phyloP scores from a whole-genome alignment of 2,329 filamentous ascomycete genomes.

The Penicillium thymicola region DNA sequence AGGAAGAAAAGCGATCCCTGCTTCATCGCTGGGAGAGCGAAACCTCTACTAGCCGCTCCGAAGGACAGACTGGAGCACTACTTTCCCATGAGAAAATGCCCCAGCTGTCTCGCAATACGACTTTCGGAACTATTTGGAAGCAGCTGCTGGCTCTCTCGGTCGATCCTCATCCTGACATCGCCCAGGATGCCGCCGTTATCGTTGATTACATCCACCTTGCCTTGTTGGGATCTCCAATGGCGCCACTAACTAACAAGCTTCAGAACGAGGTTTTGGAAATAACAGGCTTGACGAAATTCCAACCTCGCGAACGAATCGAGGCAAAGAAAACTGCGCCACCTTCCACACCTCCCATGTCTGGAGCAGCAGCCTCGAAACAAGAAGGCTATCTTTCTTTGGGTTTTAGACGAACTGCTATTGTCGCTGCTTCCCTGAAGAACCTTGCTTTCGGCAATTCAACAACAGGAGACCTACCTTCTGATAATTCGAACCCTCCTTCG shows the following conservation, averaged over 20 bases:
- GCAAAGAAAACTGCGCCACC: constrained; percentile 38
- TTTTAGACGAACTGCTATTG: constrained; percentile 61
- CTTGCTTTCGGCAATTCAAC: constrained; percentile 52
- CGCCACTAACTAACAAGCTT: constrained; percentile 64
- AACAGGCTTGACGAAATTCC: constrained; percentile 39
- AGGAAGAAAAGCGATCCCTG: constrained; percentile 74
- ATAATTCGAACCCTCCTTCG: constrained; percentile 27
- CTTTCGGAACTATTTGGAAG: constrained; percentile 93
- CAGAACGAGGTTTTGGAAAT: constrained; percentile 62
- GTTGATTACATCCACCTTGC: constrained; percentile 80
- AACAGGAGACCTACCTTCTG: constrained; percentile 31
- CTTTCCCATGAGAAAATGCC: constrained; percentile 28
- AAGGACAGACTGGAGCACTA: constrained; percentile 22
- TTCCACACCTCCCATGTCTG: constrained; percentile 45
- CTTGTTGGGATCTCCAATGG: constrained; percentile 73
- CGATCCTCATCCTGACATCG: constrained; percentile 91
- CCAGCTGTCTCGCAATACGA: constrained; percentile 71
- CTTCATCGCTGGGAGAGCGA: constrained; percentile 49
- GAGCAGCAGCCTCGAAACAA: constrained; percentile 50
- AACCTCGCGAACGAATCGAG: constrained; percentile 32
- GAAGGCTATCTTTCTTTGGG: constrained; percentile 61
- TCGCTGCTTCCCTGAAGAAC: constrained; percentile 62
- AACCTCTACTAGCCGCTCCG: constrained; percentile 17
- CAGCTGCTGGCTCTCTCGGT: constrained; percentile 86
- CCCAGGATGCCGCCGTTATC: constrained; percentile 77